A percentile compares a stretch with the other conserved stretches of the same genome.
These are phyloP conservation scores for Tolypocladium sp. DNA, from an alignment of 2,329 filamentous ascomycete species.

Conservation along the genomic window DNA sequence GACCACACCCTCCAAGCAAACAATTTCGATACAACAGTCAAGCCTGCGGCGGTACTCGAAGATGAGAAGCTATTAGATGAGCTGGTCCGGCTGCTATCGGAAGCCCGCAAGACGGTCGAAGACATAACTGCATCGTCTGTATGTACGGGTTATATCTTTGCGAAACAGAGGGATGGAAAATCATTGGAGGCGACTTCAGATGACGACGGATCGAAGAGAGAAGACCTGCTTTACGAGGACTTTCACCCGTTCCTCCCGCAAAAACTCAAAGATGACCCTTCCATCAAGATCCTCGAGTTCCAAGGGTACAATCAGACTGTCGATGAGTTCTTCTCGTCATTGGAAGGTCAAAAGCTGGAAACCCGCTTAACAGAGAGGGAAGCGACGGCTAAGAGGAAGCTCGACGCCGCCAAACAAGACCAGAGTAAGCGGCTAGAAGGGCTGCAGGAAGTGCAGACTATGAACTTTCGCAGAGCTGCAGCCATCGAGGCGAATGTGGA, in stretches of 20 bases:
- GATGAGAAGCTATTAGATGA: conserved; percentile 55
- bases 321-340: conserved; percentile 93
- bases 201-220: conserved; percentile 26
- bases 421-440: conserved; percentile 80
- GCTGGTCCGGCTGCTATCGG: conserved; percentile 58
- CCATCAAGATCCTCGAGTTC: conserved; percentile 63
- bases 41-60: conserved; percentile 60
- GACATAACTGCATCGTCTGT: conserved; percentile 56
- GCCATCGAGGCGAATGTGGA: conserved; percentile 88
- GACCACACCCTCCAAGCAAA: conserved; percentile 72
- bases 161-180: conserved; percentile 42
- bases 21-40: conserved; percentile 58
- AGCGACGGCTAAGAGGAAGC: conserved; percentile 68
- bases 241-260: conserved; percentile 86
- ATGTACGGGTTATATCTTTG: conserved; percentile 81
- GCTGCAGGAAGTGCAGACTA: conserved; percentile 67
- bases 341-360: conserved; percentile 88
- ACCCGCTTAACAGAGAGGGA: conserved; percentile 77
- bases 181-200: conserved; percentile 16
- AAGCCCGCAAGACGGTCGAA: conserved; percentile 61
- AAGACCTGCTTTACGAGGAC: conserved; percentile 72
- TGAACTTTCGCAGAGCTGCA: conserved; percentile 81
- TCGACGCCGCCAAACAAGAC: conserved; percentile 76
- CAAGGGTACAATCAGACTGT: conserved; percentile 86
- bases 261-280: conserved; percentile 63